phyloP scores from a whole-genome alignment of 23 red algal species.

The Gracilaria domingensis region DNA sequence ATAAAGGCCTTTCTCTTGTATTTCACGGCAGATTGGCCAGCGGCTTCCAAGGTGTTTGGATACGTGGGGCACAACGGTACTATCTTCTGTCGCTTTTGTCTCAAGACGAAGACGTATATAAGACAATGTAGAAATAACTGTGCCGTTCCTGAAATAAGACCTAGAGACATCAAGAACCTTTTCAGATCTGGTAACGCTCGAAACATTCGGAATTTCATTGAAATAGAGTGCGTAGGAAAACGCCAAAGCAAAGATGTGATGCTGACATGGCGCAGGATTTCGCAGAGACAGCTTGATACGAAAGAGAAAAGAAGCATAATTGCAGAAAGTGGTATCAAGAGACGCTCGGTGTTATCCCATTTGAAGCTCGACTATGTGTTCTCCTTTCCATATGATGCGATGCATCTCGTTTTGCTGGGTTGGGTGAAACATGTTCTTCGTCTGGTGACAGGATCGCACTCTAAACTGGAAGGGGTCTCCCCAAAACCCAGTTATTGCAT shows the following conservation, averaged over 20 bases:
- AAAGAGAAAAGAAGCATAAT: background rate
- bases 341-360: background rate
- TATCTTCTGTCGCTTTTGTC: background rate
- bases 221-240: background rate
- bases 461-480: background rate
- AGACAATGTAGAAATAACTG: background rate
- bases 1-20: background rate
- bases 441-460: background rate
- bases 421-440: background rate
- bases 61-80: slow-evolving; percentile 19
- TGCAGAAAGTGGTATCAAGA: background rate
- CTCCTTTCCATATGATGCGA: slow-evolving; percentile 24
- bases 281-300: background rate
- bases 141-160: background rate
- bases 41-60: slow-evolving; percentile 3
- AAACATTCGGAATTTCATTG: background rate
- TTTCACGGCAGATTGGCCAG: slow-evolving; percentile 22
- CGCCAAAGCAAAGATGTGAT: background rate
- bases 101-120: background rate
- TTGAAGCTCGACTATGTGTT: slow-evolving; percentile 14
- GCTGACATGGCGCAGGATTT: background rate
- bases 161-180: background rate
- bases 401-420: slow-evolving; percentile 17
- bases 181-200: background rate
- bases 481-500: background rate